Conservation (phyloP, 1,139 yeast genomes). For the Lodderomyces oxycetoniae region DNA sequence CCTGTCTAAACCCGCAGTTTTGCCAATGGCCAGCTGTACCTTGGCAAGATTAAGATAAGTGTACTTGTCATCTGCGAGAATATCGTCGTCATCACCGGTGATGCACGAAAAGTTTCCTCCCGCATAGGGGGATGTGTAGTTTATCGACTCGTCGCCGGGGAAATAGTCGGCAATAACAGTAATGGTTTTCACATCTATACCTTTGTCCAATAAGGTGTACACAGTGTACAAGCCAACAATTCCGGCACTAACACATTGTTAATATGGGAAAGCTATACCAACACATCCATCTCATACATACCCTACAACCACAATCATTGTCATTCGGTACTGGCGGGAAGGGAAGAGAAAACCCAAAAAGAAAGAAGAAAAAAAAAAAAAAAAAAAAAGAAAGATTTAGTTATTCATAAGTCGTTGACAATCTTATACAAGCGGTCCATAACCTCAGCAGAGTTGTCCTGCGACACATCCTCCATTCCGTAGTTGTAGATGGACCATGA, state of each 20-base stretch:
- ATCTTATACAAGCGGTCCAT: slow-evolving; percentile 47
- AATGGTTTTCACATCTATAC: slow-evolving; percentile 43
- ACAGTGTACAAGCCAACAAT: slow-evolving; percentile 67
- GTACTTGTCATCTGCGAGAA: slow-evolving; percentile 48
- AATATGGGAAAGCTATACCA: too few relatives aligned
- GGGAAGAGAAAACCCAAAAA: not conserved
- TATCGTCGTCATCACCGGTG: slow-evolving; percentile 51
- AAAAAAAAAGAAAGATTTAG: not conserved
- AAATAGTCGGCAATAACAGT: slow-evolving; percentile 56
- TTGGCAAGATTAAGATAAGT: slow-evolving; percentile 47
- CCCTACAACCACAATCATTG: slow-evolving; percentile 32
- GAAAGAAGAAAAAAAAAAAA: slow-evolving; percentile 6
- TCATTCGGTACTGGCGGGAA: slow-evolving; percentile 17
- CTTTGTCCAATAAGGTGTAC: slow-evolving; percentile 46
- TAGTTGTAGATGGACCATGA: slow-evolving; percentile 69
- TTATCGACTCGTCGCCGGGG: slow-evolving; percentile 70
- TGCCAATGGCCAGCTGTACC: slow-evolving; percentile 43
- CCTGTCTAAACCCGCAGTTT: slow-evolving; percentile 49
- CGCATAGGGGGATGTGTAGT: slow-evolving; percentile 76
- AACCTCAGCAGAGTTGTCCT: slow-evolving; percentile 51
- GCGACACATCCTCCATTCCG: slow-evolving; percentile 70
- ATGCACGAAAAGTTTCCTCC: slow-evolving; percentile 72
- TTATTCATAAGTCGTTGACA: slow-evolving; percentile 20
- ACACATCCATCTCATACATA: too few relatives aligned
- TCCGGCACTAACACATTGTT: slow-evolving; percentile 63